phyloP scores from a whole-genome alignment of 768 basidiomycete species.

The Auriscalpium microsporum region DNA sequence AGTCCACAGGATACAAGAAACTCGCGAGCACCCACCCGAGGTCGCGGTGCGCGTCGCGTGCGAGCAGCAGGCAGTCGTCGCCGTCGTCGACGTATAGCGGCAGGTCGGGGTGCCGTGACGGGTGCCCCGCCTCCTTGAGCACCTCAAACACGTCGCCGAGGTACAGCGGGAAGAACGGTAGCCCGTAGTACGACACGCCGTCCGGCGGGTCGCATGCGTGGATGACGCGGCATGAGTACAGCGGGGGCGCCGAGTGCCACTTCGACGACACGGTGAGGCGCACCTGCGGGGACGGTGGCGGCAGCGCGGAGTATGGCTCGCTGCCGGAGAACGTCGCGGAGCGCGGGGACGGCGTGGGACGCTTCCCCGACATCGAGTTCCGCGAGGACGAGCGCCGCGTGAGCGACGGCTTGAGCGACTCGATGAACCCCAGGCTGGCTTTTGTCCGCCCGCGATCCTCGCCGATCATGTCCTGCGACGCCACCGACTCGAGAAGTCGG shows the following conservation, averaged over 20 bases:
- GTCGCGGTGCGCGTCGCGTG: conserved; percentile 43
- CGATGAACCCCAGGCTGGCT: not conserved
- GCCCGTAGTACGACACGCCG: conserved; percentile 57
- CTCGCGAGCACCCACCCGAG: conserved; percentile 81
- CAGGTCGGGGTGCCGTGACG: conserved; percentile 60
- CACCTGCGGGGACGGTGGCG: conserved; percentile 12
- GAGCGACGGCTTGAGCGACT: not conserved
- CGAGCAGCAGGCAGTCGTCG: conserved; percentile 69
- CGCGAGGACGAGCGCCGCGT: conserved; percentile 14
- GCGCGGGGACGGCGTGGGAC: conserved; percentile 1
- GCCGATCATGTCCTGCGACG: not conserved
- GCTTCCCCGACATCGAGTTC: not conserved
- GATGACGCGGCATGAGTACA: conserved; percentile 61
- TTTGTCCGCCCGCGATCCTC: conserved; percentile 5
- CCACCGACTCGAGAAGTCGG: conserved; percentile 15
- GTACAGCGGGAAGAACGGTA: conserved; percentile 69
- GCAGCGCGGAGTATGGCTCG: conserved; percentile 17
- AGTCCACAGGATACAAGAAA: conserved; percentile 58
- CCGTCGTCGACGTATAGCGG: conserved; percentile 74
- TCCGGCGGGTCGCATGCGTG: conserved; percentile 60
- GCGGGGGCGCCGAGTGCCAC: conserved; percentile 23
- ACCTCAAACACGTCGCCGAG: conserved; percentile 59
- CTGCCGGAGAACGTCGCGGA: not conserved
- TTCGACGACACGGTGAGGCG: conserved; percentile 8
- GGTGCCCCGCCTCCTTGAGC: conserved; percentile 71